Base-by-base conservation (phyloP, 768 basidiomycete genomes). In the Aureoboletus auriporus region DNA sequence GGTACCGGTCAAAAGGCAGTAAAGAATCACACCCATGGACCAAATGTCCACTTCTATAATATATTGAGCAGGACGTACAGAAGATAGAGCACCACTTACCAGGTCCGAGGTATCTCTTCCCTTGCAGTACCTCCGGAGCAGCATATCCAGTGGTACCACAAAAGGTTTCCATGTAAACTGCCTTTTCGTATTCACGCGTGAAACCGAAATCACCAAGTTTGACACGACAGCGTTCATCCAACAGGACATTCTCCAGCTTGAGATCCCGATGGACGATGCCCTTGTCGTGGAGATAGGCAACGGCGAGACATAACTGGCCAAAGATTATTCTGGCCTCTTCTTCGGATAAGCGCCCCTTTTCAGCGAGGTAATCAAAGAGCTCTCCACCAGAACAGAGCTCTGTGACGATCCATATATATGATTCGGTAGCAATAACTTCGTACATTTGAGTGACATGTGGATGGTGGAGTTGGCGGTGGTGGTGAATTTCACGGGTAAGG, bases 371-470 rank as follows among this genome's bases (percentile, higher is more conserved):
- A 69, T 98, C 96, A 69, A 97, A 99, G 27, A 99, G 80, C 68
- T 99, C 96, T 35, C 96, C 96, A 9, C 96, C 96, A 39, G 83
- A 86, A 69, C 96, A 98, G 30, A 99, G 83, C 64, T 99, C 96
- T 13, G 93, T 91, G 37, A 99, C 87, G 49, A 99, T 92, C 93
- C 93, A 98, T 63, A 99, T 94, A 55, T 82, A 80, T 23, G 82
- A 80, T 70, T 99, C 96, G 2, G 96, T 98, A 8, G 96, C 96
- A 64, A 98, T 89, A 63, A 98, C 91, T 70, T 99, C 95, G 73
- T 89, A 96, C 69, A 98, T 84, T 63, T 95, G 93, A 12, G 93
- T 90, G 60, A 99, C 82, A 64, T 96, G 84, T 0, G 93, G 93
- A 61, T 98, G 95, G 64, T 96, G 96, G 11, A 99, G 80, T 42